Conservation (phyloP, 495 filamentous ascomycete species). For the Penicillium coffeae region DNA sequence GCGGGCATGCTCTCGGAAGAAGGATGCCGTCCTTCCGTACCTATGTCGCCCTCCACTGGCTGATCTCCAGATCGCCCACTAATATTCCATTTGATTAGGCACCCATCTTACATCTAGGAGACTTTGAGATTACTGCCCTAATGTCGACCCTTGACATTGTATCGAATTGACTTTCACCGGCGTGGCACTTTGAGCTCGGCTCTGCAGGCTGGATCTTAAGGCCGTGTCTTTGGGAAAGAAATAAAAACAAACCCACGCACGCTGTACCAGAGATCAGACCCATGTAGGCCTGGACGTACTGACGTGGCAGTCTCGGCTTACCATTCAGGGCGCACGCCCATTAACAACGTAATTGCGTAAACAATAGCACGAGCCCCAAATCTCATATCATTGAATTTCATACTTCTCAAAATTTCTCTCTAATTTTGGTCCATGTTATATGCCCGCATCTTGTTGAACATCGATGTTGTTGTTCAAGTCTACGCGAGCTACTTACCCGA, state of each 20-base stretch:
- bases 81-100: background rate
- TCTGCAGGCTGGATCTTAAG: background rate
- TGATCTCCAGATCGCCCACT: background rate
- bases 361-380: background rate
- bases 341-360: background rate
- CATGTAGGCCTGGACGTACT: constrained; percentile 5
- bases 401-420: background rate
- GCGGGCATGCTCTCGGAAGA: background rate
- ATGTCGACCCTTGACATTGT: background rate
- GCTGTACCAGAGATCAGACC: background rate
- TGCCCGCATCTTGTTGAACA: background rate
- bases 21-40: background rate
- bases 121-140: background rate
- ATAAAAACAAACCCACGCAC: background rate
- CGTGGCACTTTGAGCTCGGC: background rate
- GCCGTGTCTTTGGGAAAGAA: background rate
- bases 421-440: too few species aligned
- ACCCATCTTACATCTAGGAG: background rate
- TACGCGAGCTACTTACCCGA: constrained; percentile 14
- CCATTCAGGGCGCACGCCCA: background rate
- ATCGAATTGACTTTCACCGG: background rate
- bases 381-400: background rate
- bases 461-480: too few species aligned
- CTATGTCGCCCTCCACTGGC: background rate
- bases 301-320: constrained; percentile 25